Percentiles rank a stretch among this genome's conserved stretches.
phyloP scores from a whole-genome alignment of 192 early-diverging fungal species.

The Spinellus fusiger region DNA sequence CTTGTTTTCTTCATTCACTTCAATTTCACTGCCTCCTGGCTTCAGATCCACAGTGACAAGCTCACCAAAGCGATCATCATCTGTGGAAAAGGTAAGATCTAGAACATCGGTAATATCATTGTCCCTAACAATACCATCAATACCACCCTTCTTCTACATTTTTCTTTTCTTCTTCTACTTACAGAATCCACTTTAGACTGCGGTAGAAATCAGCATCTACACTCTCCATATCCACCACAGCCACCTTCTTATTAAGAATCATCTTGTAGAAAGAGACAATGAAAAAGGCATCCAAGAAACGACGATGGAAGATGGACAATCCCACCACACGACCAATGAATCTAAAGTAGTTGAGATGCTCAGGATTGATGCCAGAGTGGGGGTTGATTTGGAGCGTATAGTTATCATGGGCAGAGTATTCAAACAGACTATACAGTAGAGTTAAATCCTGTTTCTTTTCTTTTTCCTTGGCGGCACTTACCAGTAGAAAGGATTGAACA shows the following conservation, averaged over 20 bases:
- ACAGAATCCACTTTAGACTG: conserved; percentile 91
- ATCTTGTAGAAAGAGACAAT: conserved; percentile 96
- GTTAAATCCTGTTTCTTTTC: background rate
- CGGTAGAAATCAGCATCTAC: conserved; percentile 90
- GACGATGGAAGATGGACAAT: conserved; percentile 94
- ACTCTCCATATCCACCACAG: conserved; percentile 88
- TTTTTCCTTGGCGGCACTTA: background rate
- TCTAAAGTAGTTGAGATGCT: conserved; percentile 97
- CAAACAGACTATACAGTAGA: conserved; percentile 66
- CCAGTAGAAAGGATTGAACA: conserved; percentile 91
- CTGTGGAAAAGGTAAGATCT: conserved; percentile 87
- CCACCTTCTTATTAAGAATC: conserved; percentile 86
- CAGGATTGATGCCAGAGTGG: conserved; percentile 89
- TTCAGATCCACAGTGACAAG: conserved; percentile 85
- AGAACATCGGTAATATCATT: conserved; percentile 86
- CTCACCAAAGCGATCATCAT: conserved; percentile 92
- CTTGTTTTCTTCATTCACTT: conserved; percentile 96
- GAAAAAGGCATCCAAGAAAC: conserved; percentile 95
- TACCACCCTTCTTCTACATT: background rate
- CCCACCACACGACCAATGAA: conserved; percentile 98
- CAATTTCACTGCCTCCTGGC: conserved; percentile 79
- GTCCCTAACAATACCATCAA: conserved; percentile 43
- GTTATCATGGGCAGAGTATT: conserved; percentile 96
- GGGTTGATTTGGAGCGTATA: conserved; percentile 99
- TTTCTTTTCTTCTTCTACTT: conserved; percentile 19